Percentiles rank a stretch among this genome's conserved stretches.
These are phyloP conservation scores for Diaporthe humulicola DNA, from an alignment of 2,329 filamentous ascomycete genomes.

Conservation along the genomic window DNA sequence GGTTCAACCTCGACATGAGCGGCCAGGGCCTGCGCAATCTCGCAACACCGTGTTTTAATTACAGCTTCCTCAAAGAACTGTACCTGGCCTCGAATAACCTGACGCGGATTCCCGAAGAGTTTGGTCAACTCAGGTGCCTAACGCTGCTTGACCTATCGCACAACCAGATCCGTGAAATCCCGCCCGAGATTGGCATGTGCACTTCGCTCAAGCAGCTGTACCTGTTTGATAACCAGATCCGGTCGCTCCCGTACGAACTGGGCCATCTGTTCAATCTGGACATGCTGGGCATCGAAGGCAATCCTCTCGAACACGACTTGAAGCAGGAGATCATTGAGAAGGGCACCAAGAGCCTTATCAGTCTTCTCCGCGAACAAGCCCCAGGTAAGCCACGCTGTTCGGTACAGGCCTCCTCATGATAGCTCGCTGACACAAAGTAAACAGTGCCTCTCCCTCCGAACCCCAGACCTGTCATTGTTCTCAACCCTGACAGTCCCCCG, in stretches of 20 bases:
- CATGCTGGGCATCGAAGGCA: constrained; percentile 91
- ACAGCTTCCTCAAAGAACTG: constrained; percentile 90
- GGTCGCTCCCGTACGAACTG: constrained; percentile 85
- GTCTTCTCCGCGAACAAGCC: constrained; percentile 84
- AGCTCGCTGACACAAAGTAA: background rate
- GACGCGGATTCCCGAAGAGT: constrained; percentile 80
- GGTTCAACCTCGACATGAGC: constrained; percentile 94
- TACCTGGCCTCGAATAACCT: constrained; percentile 96
- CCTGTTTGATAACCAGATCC: constrained; percentile 91
- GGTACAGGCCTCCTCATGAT: background rate
- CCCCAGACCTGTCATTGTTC: constrained; percentile 82
- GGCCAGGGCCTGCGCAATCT: constrained; percentile 94
- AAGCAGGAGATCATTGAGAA: constrained; percentile 89
- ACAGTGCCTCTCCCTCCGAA: constrained; percentile 82
- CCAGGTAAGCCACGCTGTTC: constrained; percentile 72
- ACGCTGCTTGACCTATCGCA: constrained; percentile 88
- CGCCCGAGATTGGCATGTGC: constrained; percentile 95
- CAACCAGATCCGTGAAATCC: constrained; percentile 86
- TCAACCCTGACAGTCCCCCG: constrained; percentile 75
- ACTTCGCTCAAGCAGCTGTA: constrained; percentile 88
- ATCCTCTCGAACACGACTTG: constrained; percentile 81
- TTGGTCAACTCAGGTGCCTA: constrained; percentile 86
- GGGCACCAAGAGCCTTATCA: constrained; percentile 88
- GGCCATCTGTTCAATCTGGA: constrained; percentile 92
- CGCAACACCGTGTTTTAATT: constrained; percentile 83